Conservation (phyloP, 352 stramenopile genomes). For the Thraustochytrium sp. region DNA sequence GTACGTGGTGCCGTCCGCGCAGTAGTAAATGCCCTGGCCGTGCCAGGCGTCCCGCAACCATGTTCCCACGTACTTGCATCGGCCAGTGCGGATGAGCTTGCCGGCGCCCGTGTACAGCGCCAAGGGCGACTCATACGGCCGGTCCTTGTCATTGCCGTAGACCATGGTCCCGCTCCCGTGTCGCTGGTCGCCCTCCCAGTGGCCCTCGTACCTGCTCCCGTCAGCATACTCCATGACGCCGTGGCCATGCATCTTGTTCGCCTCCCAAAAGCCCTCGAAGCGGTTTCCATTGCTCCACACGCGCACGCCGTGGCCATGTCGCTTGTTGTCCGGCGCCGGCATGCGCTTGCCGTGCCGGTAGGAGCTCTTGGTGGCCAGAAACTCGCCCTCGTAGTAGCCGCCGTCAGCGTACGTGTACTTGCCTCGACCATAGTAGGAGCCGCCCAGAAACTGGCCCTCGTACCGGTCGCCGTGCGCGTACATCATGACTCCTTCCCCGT, state of each 20-base stretch:
- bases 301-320: slow-evolving; percentile 69
- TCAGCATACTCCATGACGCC: slow-evolving; percentile 59
- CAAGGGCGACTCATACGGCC: slow-evolving; percentile 7
- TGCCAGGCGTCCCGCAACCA: slow-evolving; percentile 44
- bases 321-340: slow-evolving; percentile 75
- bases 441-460: slow-evolving; percentile 62
- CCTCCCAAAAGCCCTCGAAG: slow-evolving; percentile 60
- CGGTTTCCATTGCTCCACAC: slow-evolving; percentile 54
- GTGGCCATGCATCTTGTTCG: slow-evolving; percentile 60
- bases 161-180: slow-evolving; percentile 59
- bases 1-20: slow-evolving; percentile 60
- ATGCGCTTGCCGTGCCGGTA: slow-evolving; percentile 67
- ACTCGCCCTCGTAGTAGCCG: slow-evolving; percentile 64
- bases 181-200: slow-evolving; percentile 54
- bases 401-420: slow-evolving; percentile 63
- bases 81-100: neutral
- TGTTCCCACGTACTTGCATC: slow-evolving; percentile 26
- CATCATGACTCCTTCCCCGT: slow-evolving; percentile 58
- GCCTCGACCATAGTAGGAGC: slow-evolving; percentile 63
- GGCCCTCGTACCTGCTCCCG: slow-evolving; percentile 53
- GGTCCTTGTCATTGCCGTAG: slow-evolving; percentile 1
- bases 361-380: slow-evolving; percentile 58
- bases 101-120: neutral
- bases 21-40: slow-evolving; percentile 51
- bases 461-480: slow-evolving; percentile 66